Evolutionary conservation across 2,329 filamentous ascomycete species (phyloP), one percentile per base, ranked within the genome.

Genomic region (Xylaria sp.): DNA sequence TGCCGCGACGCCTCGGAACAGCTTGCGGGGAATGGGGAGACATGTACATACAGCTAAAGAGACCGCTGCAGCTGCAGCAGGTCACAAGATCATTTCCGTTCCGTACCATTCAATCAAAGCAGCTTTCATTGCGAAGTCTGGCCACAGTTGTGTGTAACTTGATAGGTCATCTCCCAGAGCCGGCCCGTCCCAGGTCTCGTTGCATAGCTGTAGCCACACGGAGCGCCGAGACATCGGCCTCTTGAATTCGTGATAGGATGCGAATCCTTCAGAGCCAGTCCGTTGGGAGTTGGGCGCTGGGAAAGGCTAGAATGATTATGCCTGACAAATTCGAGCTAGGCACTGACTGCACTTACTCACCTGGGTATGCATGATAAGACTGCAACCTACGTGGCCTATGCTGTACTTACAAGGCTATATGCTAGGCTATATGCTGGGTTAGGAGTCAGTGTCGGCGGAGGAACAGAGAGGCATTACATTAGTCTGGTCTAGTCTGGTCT

Each of bases 81-180:
- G 55, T 63, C 62, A 65, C 59, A 57, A 33, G 62, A 59, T 29
- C 59, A 62, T 48, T 51, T 19, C 27, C 27, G 21, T 31, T 43
- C 49, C 35, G 27, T 52, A 7, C 40, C 35, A 29, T 23, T n/a
- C 23, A 33, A 52, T 27, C 31, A 25, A 13, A 44, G 33, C 47
- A 19, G 33, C 29, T 35, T 38, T 37, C 43, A 46, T 43, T 21
- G 52, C 27, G 21, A 52, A 15, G 48, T 40, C 46, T 48, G 11
- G 33, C 55, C 53, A 33, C 44, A 43, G 54, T 44, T 9, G 60
- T 58, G 60, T 58, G 57, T 52, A 58, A 56, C 54, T 31, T 58
- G 60, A 65, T 55, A 52, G 48, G 49, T 56, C 63, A 60, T 33
- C 33, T 54, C 38, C 35, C n/a, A 53, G 54, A 43, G 40, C 41